Conservation (phyloP, 306 rosid species). For the Glycyrrhiza uralensis region DNA sequence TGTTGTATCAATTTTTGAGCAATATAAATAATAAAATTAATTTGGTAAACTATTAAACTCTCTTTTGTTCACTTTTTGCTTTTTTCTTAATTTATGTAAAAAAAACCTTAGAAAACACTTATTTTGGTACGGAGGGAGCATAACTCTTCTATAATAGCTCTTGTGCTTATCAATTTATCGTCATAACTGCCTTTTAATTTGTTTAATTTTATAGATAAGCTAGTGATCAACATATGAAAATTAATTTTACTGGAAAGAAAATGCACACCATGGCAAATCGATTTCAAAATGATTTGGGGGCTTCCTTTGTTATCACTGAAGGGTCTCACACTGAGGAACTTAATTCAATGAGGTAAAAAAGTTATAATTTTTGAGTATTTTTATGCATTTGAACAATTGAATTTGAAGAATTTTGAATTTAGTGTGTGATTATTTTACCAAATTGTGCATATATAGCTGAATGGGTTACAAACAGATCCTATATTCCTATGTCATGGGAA, state of each 20-base stretch:
- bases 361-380: slow-evolving; percentile 9
- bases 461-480: too few relatives aligned
- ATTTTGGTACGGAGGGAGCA: too few relatives aligned
- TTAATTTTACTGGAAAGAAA: slow-evolving; percentile 37
- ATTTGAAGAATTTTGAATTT: slow-evolving; percentile 13
- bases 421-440: slow-evolving; percentile 4
- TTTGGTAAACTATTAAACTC: too few relatives aligned
- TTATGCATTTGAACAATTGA: background rate
- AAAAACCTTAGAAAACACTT: too few relatives aligned
- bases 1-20: too few relatives aligned
- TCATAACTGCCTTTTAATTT: background rate
- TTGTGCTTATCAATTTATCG: slow-evolving; percentile 2
- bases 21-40: too few relatives aligned
- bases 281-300: slow-evolving; percentile 70
- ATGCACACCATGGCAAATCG: slow-evolving; percentile 71
- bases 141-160: slow-evolving; percentile 5
- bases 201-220: slow-evolving; percentile 36
- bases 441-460: too few relatives aligned
- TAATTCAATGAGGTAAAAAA: slow-evolving; percentile 54
- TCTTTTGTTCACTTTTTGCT: too few relatives aligned
- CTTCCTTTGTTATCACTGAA: slow-evolving; percentile 45
- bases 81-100: too few relatives aligned
- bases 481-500: too few relatives aligned
- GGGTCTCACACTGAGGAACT: slow-evolving; percentile 35
- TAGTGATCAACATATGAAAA: slow-evolving; percentile 37